phyloP scores from a whole-genome alignment of 108 stramenopile genomes.

The Cyclotella baltica region DNA sequence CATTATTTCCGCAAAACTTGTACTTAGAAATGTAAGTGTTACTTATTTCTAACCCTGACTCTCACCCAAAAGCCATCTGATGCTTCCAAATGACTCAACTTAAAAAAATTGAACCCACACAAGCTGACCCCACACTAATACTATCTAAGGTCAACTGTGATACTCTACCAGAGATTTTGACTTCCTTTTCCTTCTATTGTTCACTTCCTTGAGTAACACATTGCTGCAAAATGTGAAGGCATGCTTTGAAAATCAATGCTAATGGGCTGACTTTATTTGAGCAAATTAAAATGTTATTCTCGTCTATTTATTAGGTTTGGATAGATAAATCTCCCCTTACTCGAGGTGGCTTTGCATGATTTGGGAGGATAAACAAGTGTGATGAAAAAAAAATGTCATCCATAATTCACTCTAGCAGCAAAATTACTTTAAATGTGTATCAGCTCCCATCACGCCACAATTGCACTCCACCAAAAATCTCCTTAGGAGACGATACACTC shows the following conservation, averaged over 20 bases:
- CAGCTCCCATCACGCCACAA: conserved; percentile 48
- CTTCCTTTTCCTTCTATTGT: conserved; percentile 37
- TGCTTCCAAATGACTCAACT: not conserved
- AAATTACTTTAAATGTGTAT: no score
- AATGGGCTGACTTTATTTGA: conserved; percentile 46
- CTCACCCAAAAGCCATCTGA: not conserved
- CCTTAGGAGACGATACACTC: conserved; percentile 50
- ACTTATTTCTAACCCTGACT: no score
- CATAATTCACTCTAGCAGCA: no score
- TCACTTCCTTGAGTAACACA: conserved; percentile 41
- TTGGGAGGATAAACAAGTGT: no score
- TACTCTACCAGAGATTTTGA: conserved; percentile 28
- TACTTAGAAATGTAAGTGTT: no score
- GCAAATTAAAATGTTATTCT: conserved; percentile 27
- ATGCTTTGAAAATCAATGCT: conserved; percentile 9
- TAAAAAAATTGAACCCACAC: not conserved
- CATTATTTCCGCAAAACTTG: no score
- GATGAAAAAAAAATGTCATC: no score
- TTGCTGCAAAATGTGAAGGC: conserved; percentile 34
- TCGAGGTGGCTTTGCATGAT: no score
- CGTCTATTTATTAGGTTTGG: no score
- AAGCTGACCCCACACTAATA: not conserved
- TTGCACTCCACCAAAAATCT: conserved; percentile 73
- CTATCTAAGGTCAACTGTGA: conserved; percentile 20
- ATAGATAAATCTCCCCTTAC: no score